Evolutionary conservation across 2,329 filamentous ascomycete genomes (phyloP).

Genomic region (Ceratocystis diversiconidia): DNA sequence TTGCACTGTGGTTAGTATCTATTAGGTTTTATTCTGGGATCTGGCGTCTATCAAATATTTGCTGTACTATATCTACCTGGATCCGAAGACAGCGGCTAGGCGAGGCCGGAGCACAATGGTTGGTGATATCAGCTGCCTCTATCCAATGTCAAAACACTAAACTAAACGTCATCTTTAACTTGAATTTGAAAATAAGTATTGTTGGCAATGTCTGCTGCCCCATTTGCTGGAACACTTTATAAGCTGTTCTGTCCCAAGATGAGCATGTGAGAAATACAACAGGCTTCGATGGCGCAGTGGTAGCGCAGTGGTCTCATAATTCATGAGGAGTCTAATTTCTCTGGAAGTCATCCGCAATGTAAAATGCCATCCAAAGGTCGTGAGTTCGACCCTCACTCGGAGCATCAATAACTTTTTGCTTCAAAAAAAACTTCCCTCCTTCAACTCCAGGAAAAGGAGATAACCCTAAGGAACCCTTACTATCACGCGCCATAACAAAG

Average conservation of each 20-base stretch:
- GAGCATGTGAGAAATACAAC: constrained; percentile 11
- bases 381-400: constrained; percentile 20
- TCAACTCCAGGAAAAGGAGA: no score
- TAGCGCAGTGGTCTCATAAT: constrained; percentile 19
- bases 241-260: neutral
- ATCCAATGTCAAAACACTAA: no score
- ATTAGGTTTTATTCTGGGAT: constrained; percentile 4
- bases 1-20: neutral
- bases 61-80: neutral
- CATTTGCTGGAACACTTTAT: neutral
- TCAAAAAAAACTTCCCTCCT: no score
- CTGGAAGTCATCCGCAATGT: constrained; percentile 6
- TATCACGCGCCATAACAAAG: no score
- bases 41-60: constrained; percentile 5
- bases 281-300: constrained; percentile 18
- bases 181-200: no score
- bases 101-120: no score
- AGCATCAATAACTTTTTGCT: constrained; percentile 13
- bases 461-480: no score
- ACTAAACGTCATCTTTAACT: no score
- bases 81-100: neutral
- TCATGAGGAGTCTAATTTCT: constrained; percentile 19
- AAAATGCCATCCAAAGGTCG: constrained; percentile 19
- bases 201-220: no score
- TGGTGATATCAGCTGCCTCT: no score